A percentile compares a stretch with the other conserved stretches of the same genome.
phyloP scores from a whole-genome alignment of 257 asterid genomes.

The Jasminum sambac region DNA sequence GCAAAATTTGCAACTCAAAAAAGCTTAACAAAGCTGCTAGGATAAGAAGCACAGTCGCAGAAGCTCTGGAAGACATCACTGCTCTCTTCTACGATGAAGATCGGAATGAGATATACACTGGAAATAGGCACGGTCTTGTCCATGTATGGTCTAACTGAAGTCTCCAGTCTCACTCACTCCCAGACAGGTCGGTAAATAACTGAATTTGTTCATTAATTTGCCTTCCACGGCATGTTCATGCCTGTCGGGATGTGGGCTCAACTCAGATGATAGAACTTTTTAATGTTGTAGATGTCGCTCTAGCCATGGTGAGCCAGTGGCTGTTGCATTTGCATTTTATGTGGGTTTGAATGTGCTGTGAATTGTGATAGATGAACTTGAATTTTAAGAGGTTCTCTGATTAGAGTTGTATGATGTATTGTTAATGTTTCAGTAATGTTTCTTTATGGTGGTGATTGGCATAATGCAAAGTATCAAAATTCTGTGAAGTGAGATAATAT shows the following conservation, averaged over 20 bases:
- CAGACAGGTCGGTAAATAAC: background rate
- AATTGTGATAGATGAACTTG: conserved; percentile 16
- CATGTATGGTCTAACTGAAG: conserved; percentile 94
- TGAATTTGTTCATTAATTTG: conserved; percentile 7
- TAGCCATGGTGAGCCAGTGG: background rate
- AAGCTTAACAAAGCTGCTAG: conserved; percentile 52
- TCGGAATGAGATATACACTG: conserved; percentile 95
- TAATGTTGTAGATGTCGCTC: conserved; percentile 28
- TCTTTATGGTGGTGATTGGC: no score
- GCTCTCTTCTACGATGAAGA: conserved; percentile 97
- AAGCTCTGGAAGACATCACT: conserved; percentile 93
- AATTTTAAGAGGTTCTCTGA: conserved; percentile 12
- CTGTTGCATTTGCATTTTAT: conserved; percentile 19
- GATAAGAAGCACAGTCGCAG: conserved; percentile 68
- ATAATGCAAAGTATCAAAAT: background rate
- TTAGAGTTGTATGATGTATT: background rate
- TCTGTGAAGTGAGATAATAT: no score
- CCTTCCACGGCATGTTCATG: background rate
- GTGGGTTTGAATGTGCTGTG: conserved; percentile 16
- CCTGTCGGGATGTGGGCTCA: background rate
- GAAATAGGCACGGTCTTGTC: conserved; percentile 79
- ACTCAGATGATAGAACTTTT: conserved; percentile 21
- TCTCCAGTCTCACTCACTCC: conserved; percentile 11
- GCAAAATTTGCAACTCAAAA: conserved; percentile 59
- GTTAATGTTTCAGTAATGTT: background rate